A percentile compares a stretch with the other conserved stretches of the same genome.
phyloP scores from a whole-genome alignment of 805 yeast species.

The Ogataea paraovalis region DNA sequence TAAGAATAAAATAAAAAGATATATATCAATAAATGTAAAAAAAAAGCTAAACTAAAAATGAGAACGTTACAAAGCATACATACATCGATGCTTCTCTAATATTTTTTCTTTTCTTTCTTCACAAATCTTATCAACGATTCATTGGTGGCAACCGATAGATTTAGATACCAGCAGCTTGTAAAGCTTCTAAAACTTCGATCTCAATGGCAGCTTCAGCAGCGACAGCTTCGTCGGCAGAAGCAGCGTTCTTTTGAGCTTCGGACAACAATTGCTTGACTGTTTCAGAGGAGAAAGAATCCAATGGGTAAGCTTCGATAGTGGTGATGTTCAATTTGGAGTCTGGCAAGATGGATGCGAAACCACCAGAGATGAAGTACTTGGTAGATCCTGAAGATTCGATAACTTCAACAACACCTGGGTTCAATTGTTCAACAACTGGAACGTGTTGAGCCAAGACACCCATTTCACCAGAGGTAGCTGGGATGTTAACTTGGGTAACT shows the following conservation, averaged over 20 bases:
- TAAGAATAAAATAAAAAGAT: background rate
- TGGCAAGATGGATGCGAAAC: slow-evolving; percentile 95
- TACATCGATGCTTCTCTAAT: background rate
- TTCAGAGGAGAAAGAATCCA: slow-evolving; percentile 78
- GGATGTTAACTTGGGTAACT: slow-evolving; percentile 81
- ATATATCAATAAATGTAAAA: background rate
- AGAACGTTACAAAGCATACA: background rate
- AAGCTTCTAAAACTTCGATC: slow-evolving; percentile 93
- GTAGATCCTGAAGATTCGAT: slow-evolving; percentile 70
- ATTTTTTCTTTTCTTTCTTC: too few species aligned
- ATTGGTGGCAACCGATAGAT: background rate
- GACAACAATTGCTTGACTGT: slow-evolving; percentile 76
- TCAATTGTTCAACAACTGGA: slow-evolving; percentile 93
- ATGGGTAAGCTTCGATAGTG: slow-evolving; percentile 92
- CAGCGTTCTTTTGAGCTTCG: slow-evolving; percentile 89
- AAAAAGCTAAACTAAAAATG: background rate
- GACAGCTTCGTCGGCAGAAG: slow-evolving; percentile 79
- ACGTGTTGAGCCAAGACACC: slow-evolving; percentile 98
- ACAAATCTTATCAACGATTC: too few species aligned
- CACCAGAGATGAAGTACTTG: slow-evolving; percentile 91
- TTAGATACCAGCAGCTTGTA: slow-evolving; percentile 57
- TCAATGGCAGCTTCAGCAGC: slow-evolving; percentile 95
- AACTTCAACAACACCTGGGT: slow-evolving; percentile 93
- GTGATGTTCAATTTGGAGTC: slow-evolving; percentile 86
- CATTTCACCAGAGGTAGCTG: slow-evolving; percentile 91